phyloP scores from a whole-genome alignment of 1,284 basidiomycete species.

The Leccinum insolens region DNA sequence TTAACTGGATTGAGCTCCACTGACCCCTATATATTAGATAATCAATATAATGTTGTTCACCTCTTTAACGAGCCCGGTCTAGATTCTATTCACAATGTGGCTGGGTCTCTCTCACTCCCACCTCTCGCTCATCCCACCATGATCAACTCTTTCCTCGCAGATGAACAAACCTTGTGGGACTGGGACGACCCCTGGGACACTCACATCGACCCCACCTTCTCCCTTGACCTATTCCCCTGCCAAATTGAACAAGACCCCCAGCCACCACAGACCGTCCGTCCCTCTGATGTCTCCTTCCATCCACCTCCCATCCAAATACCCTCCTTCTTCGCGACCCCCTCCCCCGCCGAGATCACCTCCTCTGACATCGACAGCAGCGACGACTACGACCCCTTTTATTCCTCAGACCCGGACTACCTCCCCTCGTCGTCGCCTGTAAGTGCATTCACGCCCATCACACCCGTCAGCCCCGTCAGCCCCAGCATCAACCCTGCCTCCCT shows the following conservation, averaged over 20 bases:
- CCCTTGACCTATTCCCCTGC: constrained; percentile 16
- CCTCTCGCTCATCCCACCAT: constrained; percentile 9
- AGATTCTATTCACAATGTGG: constrained; percentile 17
- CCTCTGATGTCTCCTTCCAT: constrained; percentile 15
- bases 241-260: neutral
- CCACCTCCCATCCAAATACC: constrained; percentile 12
- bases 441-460: neutral
- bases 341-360: constrained; percentile 9
- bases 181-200: constrained; percentile 3
- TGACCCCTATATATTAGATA: constrained; percentile 4
- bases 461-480: constrained; percentile 10
- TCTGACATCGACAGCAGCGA: constrained; percentile 22
- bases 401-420: constrained; percentile 29
- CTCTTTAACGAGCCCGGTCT: constrained; percentile 10
- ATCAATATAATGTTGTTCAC: constrained; percentile 19
- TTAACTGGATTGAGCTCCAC: neutral
- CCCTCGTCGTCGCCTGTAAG: constrained; percentile 11
- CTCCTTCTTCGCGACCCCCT: neutral
- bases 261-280: constrained; percentile 26
- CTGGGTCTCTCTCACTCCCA: neutral
- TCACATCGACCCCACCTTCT: constrained; percentile 5
- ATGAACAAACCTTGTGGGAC: constrained; percentile 13
- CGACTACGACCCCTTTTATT: constrained; percentile 18
- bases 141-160: constrained; percentile 21
- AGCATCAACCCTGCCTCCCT: constrained; percentile 14